A percentile compares a stretch with the other conserved stretches of the same genome.
These are phyloP conservation scores for Yamadazyma phyllophila DNA, from an alignment of 805 yeast species.

Conservation along the genomic window DNA sequence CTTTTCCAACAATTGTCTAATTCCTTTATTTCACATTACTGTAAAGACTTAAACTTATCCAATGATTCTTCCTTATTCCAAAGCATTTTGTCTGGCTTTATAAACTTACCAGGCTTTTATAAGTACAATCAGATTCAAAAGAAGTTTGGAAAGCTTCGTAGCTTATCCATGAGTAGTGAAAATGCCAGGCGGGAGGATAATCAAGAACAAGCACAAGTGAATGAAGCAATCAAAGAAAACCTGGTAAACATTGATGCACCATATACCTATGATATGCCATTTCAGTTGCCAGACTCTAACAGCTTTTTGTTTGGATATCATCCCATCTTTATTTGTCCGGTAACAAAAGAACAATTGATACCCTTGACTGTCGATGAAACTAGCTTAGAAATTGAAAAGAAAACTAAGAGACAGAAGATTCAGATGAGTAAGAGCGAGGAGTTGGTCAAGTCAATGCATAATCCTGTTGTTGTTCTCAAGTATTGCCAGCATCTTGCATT, in stretches of 20 bases:
- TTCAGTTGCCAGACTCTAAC: slow-evolving; percentile 40
- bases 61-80: slow-evolving; percentile 43
- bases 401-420: slow-evolving; percentile 17
- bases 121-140: slow-evolving; percentile 38
- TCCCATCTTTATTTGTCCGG: slow-evolving; percentile 47
- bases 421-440: slow-evolving; percentile 8
- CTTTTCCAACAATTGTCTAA: slow-evolving; percentile 36
- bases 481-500: slow-evolving; percentile 43
- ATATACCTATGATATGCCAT: slow-evolving; percentile 35
- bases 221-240: not conserved
- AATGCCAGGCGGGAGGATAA: not conserved
- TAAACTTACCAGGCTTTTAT: slow-evolving; percentile 42
- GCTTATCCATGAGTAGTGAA: not conserved
- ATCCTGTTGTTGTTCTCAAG: slow-evolving; percentile 42
- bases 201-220: not conserved
- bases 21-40: slow-evolving; percentile 40
- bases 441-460: slow-evolving; percentile 16
- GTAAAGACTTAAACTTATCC: slow-evolving; percentile 35
- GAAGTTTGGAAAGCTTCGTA: slow-evolving; percentile 21
- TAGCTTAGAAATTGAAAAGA: slow-evolving; percentile 13
- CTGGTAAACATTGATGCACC: slow-evolving; percentile 17
- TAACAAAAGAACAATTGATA: slow-evolving; percentile 41
- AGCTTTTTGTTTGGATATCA: slow-evolving; percentile 40
- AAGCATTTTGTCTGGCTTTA: slow-evolving; percentile 37
- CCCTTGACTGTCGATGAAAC: slow-evolving; percentile 28